These are phyloP conservation scores for Daucus carota DNA, from an alignment of 129 eudicot species.

Conservation along the genomic window DH1_v3.0 NC_030389.2:42111501-42112000, in stretches of 20 bases:
- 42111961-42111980: conserved; percentile 78
- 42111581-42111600: not conserved
- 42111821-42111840: conserved; percentile 67
- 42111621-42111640: not conserved
- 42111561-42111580: no score
- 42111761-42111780: conserved; percentile 82
- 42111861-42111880: conserved; percentile 96
- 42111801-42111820: conserved; percentile 78
- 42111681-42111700: conserved; percentile 92
- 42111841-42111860: conserved; percentile 85
- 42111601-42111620: not conserved
- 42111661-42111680: conserved; percentile 7
- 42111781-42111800: conserved; percentile 64
- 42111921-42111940: conserved; percentile 71
- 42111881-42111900: conserved; percentile 98
- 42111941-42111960: conserved; percentile 67
- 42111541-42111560: no score
- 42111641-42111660: not conserved
- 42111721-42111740: conserved; percentile 83
- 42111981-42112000: conserved; percentile 67
- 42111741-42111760: conserved; percentile 84
- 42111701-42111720: conserved; percentile 95
- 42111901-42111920: conserved; percentile 86
- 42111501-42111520: not conserved
- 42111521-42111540: not conserved